Base-by-base conservation (phyloP, 768 basidiomycete species). In the Termitomyces bulborhizus region DNA sequence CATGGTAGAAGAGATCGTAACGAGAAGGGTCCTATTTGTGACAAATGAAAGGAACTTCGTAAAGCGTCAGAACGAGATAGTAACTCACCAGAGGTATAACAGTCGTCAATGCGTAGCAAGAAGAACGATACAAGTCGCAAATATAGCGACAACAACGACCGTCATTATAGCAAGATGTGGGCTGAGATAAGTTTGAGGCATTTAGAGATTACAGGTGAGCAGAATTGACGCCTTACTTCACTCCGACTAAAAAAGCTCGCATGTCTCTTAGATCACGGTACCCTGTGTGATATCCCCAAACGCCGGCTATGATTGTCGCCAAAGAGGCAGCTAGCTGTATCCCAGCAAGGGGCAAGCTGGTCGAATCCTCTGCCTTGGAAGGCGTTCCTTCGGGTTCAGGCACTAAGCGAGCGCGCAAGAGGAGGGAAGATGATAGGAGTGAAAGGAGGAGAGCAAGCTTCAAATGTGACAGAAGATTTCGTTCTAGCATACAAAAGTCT, bases 401-500 rank as follows among this genome's bases (percentile, higher is more conserved):
- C 6, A 81, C 74, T 13, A 90, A 75, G 12, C 85, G 83, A 21
- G 78, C 76, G 27, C 75, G 76, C 8, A 90, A 76, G 13, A 90
- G 69, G 50, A 85, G 70, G 8, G 87, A 86, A 29, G 83, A 79
- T 2, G 83, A 81, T 3, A 88, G 68, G 1, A 90, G 71, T 7
- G 80, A 78, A 29, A 90, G 72, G 24, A 90, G 69, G 9, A 88
- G 70, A 5, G 81, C 84, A 27, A 90, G 76, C 62, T 82, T 86
- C 53, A 86, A 57, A 63, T 90, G 84, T 0, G 86, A 78, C 32
- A 90, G 73, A 48, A 88, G 71, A 61, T 90, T 90, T 50, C 88
- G 77, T 67, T 90, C 88, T 13, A 90, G 76, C 86, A 90, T 88
- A 68, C 81, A 85, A 57, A 81, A 88, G 65, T 90, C 88, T 63